Evolutionary conservation across 2,329 filamentous ascomycete species (phyloP), one percentile per base, ranked within the genome.

Genomic region (Colletotrichum euphorbiae): DNA sequence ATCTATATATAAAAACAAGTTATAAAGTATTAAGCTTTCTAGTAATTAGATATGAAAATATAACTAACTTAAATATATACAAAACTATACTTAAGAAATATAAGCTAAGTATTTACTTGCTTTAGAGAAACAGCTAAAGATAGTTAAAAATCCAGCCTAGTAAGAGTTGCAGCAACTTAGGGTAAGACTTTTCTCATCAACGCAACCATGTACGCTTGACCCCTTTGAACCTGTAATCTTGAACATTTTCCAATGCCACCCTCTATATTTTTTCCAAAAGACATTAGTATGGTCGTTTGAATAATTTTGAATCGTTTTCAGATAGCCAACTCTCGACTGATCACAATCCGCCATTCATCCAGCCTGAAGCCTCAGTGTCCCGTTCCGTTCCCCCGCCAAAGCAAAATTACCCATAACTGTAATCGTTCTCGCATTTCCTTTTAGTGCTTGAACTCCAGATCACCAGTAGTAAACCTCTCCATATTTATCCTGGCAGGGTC

Each of bases 391-490:
- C 52, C 43, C 15, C 48, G 12, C 50, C 2, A 42, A 48, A 36
- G 33, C 40, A 48, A 54, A 21, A 24, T 13, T 31, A 24, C 17
- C n/a, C 33, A 15, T 28, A 2, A 33, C 21, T 52, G 24, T 19
- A 28, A 31, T 12, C 1, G 3, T 31, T 33, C 12, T n/a, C 24
- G n/a, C 36, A 31, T 52, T 52, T 7, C 15, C 48, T 12, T 13
- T 56, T 2, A 62, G 9, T 62, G 50, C 33, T 63, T 56, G n/a
- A 62, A 76, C 71, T 79, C 77, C 74, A 81, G 74, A 38, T 83
- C 82, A 1, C 83, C 79, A 15, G 82, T 81, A 64, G 83, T 79
- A 73, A 86, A 84, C 12, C 83, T 75, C 73, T 85, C 83, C 56
- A 80, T 81, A 69, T 82, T 80, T 72, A 85, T 77, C 46, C 82